Evolutionary conservation across 257 asterid species (phyloP).

Genomic region (Craterostigma plantagineum): DNA sequence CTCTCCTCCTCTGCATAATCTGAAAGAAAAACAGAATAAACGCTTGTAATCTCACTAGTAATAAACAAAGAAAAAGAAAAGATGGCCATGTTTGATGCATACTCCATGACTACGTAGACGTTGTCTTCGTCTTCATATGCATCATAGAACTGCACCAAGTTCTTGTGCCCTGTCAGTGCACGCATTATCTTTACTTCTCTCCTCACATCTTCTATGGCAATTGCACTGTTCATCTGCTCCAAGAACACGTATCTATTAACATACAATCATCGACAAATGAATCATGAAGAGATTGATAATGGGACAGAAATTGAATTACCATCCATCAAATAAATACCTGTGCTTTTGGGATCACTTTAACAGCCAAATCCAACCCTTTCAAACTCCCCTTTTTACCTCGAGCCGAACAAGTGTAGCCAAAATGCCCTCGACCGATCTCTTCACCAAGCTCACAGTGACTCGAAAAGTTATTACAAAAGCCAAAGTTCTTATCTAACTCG

Average conservation of each 20-base stretch:
- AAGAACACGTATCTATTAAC: no score
- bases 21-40: conserved; percentile 6
- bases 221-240: conserved; percentile 39
- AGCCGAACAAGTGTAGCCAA: conserved; percentile 3
- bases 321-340: not conserved
- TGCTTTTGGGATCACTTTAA: conserved; percentile 4
- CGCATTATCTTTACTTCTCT: conserved; percentile 50
- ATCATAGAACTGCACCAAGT: conserved; percentile 39
- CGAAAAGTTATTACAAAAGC: conserved; percentile 1
- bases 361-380: conserved; percentile 2
- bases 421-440: conserved; percentile 4
- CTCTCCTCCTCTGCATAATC: conserved; percentile 57
- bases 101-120: conserved; percentile 53
- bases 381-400: conserved; percentile 1
- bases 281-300: no score
- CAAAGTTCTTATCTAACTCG: not conserved
- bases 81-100: conserved; percentile 12
- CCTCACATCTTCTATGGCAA: conserved; percentile 44
- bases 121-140: conserved; percentile 44
- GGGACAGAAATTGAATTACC: no score
- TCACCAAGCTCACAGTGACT: conserved; percentile 2
- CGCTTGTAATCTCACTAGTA: no score
- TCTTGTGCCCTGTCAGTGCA: conserved; percentile 38
- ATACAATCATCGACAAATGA: no score
- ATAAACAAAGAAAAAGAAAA: no score